Base-by-base conservation (phyloP, 371 early-diverging fungal species). In the Mucor ambiguus region DNA sequence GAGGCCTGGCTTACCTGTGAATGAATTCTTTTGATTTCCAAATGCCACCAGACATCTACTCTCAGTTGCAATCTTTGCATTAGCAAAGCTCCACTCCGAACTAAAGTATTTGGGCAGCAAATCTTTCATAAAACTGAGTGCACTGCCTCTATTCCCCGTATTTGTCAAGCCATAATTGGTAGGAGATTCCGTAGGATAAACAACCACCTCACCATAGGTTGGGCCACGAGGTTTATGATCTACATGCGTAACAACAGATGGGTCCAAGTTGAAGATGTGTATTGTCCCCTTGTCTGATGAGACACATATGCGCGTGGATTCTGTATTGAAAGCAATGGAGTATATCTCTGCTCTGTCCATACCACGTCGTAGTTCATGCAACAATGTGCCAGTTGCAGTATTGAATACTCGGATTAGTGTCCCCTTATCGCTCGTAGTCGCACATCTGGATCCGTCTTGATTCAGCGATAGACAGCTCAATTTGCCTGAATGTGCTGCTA, bases 261-360 rank as follows among this genome's bases (percentile, higher is more conserved):
- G 84, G 60, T 88, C 92, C n/a, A 97, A 85, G 62, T 94, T 92
- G 69, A 97, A 97, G 2, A 97, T 80, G 72, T 97, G 98, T 9
- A 97, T 89, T 3, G 98, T 97, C 18, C 94, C 94, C 68, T 97
- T 96, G 76, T 96, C 97, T 0, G 93, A 93, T 5, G 95, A 89
- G 8, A 94, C 95, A 70, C 92, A 90, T 20, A 96, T 76, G 33
- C 93, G 79, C 0, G 92, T 91, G 9, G 87, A 88, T 61, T 92
- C 92, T 41, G 82, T 76, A 66, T 91, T 92, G 72, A 97, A 96
- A 18, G 93, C 92, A 41, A 97, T 90, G 55, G 90, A 83, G 75
- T 89, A 94, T 24, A 97, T 96, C 60, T 91, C 92, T 8, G 97
- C 97, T 24, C 91, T 75, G 69, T 97, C 98, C 59, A 90, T 86